Evolutionary conservation across 78 protist species (phyloP).

Genomic region (Monosiga brevicollis): DNA sequence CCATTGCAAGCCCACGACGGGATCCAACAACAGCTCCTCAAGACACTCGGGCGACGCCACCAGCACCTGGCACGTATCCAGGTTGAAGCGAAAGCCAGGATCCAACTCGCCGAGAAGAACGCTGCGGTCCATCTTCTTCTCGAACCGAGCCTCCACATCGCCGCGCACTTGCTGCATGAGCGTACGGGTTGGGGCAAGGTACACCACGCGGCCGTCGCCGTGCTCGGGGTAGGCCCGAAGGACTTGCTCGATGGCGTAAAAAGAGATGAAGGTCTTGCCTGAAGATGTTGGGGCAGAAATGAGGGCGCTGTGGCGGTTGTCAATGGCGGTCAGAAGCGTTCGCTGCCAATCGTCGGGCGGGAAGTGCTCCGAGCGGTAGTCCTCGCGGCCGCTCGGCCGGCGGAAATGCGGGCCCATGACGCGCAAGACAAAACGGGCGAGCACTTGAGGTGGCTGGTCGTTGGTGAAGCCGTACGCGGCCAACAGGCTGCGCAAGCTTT

Average conservation of each 20-base stretch:
- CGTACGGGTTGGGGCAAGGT: conserved; percentile 76
- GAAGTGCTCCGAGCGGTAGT: no score
- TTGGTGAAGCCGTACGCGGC: no score
- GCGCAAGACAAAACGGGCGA: no score
- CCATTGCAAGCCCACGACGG: conserved; percentile 21
- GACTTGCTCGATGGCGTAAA: conserved; percentile 59
- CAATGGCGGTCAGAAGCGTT: conserved; percentile 64
- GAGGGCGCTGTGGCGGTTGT: conserved; percentile 43
- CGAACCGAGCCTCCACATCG: no score
- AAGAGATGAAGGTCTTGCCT: conserved; percentile 84
- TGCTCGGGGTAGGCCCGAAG: background rate
- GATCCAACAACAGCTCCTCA: conserved; percentile 24
- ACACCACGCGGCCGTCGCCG: conserved; percentile 55
- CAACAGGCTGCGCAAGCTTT: no score
- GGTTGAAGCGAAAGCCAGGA: background rate
- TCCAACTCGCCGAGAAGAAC: conserved; percentile 20
- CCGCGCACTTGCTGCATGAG: no score
- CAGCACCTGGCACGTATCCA: conserved; percentile 18
- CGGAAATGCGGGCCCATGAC: no score
- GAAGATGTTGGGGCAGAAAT: conserved; percentile 72
- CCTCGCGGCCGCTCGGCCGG: no score
- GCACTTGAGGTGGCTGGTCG: no score
- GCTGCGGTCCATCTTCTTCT: conserved; percentile 3
- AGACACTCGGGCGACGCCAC: conserved; percentile 35
- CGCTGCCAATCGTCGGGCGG: conserved; percentile 88